Evolutionary conservation across 805 yeast species (phyloP).

Genomic region (Lipomyces oligophaga): DNA sequence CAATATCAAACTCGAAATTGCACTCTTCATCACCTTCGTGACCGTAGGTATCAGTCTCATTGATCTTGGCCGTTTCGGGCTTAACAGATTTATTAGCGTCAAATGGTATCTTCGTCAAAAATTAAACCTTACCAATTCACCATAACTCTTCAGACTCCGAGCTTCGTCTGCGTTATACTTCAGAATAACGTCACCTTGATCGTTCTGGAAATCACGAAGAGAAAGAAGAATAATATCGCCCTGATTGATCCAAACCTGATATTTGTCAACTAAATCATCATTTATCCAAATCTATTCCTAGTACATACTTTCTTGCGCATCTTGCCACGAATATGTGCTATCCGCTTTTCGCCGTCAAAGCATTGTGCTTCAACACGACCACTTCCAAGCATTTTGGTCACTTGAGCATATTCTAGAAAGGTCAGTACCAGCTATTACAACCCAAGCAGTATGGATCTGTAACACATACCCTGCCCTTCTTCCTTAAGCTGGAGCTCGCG

Average conservation of each 20-base stretch:
- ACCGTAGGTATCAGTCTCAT: conserved; percentile 96
- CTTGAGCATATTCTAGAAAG: conserved; percentile 81
- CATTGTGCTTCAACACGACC: conserved; percentile 95
- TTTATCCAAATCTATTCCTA: neutral
- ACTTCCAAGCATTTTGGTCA: conserved; percentile 96
- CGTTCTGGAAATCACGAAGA: conserved; percentile 97
- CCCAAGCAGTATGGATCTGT: neutral
- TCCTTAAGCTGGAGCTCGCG: conserved; percentile 90
- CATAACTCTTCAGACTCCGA: conserved; percentile 88
- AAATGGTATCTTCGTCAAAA: neutral
- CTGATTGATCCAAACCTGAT: conserved; percentile 80
- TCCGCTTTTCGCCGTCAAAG: conserved; percentile 88
- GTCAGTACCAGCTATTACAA: neutral
- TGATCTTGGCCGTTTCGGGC: conserved; percentile 94
- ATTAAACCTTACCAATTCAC: conserved; percentile 55
- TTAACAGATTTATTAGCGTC: neutral
- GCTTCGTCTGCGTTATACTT: conserved; percentile 98
- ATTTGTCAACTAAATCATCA: neutral
- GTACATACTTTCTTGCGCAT: conserved; percentile 85
- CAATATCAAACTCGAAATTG: conserved; percentile 94
- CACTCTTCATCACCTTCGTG: conserved; percentile 96
- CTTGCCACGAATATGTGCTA: conserved; percentile 98
- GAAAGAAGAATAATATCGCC: conserved; percentile 97
- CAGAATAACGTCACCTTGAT: conserved; percentile 95
- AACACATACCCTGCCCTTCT: conserved; percentile 65